Evolutionary conservation across 371 early-diverging fungal genomes (phyloP), one percentile per base, ranked within the genome.

Genomic region (Smittium mucronatum): DNA sequence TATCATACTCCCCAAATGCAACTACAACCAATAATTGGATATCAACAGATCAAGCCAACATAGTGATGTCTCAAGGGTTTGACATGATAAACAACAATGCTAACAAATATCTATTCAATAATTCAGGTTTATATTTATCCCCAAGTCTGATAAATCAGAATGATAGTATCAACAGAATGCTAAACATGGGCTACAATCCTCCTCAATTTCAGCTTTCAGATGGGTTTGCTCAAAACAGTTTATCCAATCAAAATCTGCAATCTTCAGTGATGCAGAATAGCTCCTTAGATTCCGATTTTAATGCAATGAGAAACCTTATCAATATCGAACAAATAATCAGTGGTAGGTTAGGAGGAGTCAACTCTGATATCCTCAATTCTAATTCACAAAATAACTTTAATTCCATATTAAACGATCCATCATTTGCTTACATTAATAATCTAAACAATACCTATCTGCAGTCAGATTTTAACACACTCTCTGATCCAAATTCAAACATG

Each of bases 21-120:
- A 36, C 32, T 15, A 65, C 65, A n/a, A 33, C 65, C n/a, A 33
- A 36, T 34, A 33, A 65, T 34, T 65, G 65, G 65, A n/a, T 65
- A 11, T 31, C 65, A 2, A 33, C 65, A n/a, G 65, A 65, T 61
- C 63, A 61, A 33, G 63, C 63, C 5, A 11, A 5, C n/a, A 61
- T 61, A 11, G 63, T 61, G n/a, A 61, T 61, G 63, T 28, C 63
- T 33, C 63, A 61, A 61, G 33, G 63, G 11, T 30, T 61, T 28
- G 29, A 28, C 16, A 61, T 61, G 16, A 61, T 61, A n/a, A 33
- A 33, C 29, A 33, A 33, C 16, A 33, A 61, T 16, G 5, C 31
- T 16, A 61, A 61, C 26, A 61, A 33, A 30, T 33, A 15, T n/a
- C 29, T 61, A 11, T 28, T 61, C n/a, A 61, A 61, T 33, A 61